Evolutionary conservation across 495 filamentous ascomycete genomes (phyloP), one percentile per base, ranked within the genome.

Genomic region (Tetracladium marchalianum): DNA sequence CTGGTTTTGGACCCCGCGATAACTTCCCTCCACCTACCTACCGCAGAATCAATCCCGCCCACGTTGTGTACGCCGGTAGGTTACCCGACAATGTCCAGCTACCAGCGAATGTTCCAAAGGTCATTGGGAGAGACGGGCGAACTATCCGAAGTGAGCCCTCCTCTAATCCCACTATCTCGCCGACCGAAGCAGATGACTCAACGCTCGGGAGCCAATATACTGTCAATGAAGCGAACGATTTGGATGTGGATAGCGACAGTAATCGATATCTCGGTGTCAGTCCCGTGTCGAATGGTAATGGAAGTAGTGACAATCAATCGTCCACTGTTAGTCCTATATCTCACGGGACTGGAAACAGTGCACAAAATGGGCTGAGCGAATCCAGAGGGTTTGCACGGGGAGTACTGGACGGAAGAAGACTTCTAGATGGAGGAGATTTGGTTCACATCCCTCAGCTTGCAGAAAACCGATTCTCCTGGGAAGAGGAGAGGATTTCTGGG

Each of bases 171-270:
- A 17, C 55, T 55, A 24, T 65, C 67, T 33, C n/a, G 40, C 46
- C 18, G 39, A 49, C 34, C 27, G 22, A 17, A 31, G 12, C 31
- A 34, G 31, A 7, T 44, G 39, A 27, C 7, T 27, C 22, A 27
- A 71, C 71, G 3, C 46, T 75, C 9, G 71, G 73, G 17, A 72
- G 69, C 40, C 71, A 74, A 45, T 76, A 64, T 43, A 76, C 73
- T 0, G 59, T 68, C 13, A 66, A 71, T 34, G 68, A 76, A 36
- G 49, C 46, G 2, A 18, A 57, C 11, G 47, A 52, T 43, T 31
- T 52, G 1, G 49, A 56, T 24, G 41, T 37, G 8, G 43, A 18
- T 18, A 27, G 43, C 19, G 35, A 4, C 11, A 15, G 31, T 31
- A 17, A 22, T 18, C 31, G 31, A 12, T 24, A 41, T 11, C 46